Conservation (phyloP, 148 eudicot species). For the Fagopyrum esculentum region DNA sequence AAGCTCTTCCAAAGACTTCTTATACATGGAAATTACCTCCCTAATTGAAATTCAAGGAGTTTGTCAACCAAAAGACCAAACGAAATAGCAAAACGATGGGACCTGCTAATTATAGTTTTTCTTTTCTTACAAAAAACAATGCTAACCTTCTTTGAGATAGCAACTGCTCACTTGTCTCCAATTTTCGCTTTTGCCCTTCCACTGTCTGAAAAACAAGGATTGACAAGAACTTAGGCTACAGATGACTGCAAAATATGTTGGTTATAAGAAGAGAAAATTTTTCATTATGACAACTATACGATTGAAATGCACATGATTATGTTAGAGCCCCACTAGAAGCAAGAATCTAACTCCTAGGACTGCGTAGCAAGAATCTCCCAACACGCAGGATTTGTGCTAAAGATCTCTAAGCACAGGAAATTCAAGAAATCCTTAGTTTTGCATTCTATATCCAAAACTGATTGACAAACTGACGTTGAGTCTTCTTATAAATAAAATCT, state of each 20-base stretch:
- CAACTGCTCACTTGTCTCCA: slow-evolving; percentile 65
- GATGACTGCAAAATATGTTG: not conserved
- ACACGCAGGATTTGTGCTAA: too few species aligned
- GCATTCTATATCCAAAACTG: too few species aligned
- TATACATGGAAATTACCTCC: slow-evolving; percentile 53
- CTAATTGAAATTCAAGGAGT: slow-evolving; percentile 24
- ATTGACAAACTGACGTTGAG: too few species aligned
- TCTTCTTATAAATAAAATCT: too few species aligned
- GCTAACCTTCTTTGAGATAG: slow-evolving; percentile 67
- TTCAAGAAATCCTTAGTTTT: too few species aligned
- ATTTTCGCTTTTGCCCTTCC: slow-evolving; percentile 67
- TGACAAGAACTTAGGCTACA: not conserved
- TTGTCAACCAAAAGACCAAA: not conserved
- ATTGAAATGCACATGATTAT: too few species aligned
- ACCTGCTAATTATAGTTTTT: too few species aligned
- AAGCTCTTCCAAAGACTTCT: slow-evolving; percentile 55
- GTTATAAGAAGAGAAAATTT: not conserved
- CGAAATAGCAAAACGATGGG: not conserved
- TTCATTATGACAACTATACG: too few species aligned
- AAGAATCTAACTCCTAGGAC: too few species aligned
- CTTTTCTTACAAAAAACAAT: not conserved
- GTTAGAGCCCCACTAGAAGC: too few species aligned
- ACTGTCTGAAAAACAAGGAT: slow-evolving; percentile 26
- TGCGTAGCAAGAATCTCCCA: too few species aligned
- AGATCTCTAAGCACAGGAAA: too few species aligned